Base-by-base conservation (phyloP, 2,329 filamentous ascomycete species). In the Clonostachys solani region DNA sequence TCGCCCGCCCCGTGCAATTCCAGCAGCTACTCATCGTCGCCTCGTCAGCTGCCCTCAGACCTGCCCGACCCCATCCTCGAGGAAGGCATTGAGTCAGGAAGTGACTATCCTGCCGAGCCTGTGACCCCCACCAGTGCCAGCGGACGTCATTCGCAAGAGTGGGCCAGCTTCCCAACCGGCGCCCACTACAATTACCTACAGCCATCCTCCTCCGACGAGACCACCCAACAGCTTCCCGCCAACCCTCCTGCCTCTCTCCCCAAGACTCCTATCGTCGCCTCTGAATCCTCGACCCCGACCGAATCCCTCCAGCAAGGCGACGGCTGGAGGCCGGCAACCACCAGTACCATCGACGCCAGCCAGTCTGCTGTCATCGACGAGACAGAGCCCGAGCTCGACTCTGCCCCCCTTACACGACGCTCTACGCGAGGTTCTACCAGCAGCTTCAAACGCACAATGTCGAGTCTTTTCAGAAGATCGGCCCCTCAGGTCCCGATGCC, bases 11-110 rank as follows among this genome's bases (percentile, higher is more conserved):
- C 23, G 23, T 29, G 23, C 23, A 29, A 29, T 29, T 29, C 23
- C 9, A 29, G 23, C 23, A 29, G 23, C 23, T 29, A 29, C 23
- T 29, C 23, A 29, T 29, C 68, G 9, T 74, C 73, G 18, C 71
- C 74, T 13, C 71, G 68, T 47, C 72, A 75, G 41, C 72, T 68
- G 53, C 67, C 74, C 45, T 69, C 73, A 54, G 77, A 80, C 45
- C 63, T 79, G 10, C 65, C 69, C 52, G 71, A 67, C 51, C 72
- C 78, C 47, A 81, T 83, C 50, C 69, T 74, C 45, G 65, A 68
- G 52, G 79, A 83, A 64, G 74, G 73, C 60, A 78, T 78, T 64
- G 81, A 84, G 59, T 81, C 79, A 9, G 74, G 77, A 52, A 82
- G 75, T 61, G 80, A 84, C 56, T 75, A 74, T 19, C 68, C 72